Evolutionary conservation across 2,329 filamentous ascomycete species (phyloP).

Genomic region (Fusarium sulawesiense): DNA sequence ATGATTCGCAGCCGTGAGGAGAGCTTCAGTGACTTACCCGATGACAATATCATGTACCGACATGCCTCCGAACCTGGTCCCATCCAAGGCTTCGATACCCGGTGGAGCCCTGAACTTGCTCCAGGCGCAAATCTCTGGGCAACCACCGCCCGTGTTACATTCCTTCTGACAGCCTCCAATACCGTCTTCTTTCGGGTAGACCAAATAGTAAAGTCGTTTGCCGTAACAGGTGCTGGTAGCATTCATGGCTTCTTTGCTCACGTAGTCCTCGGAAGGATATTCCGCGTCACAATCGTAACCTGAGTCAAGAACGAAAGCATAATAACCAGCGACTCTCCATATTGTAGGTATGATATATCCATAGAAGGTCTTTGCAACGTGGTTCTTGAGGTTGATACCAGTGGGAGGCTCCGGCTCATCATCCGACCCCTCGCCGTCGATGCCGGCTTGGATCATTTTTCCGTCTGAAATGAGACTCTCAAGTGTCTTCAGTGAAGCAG

Average conservation of each 20-base stretch:
- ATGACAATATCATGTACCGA: background rate
- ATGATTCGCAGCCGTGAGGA: too few species aligned
- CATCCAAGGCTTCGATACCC: background rate
- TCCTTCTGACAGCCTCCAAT: too few species aligned
- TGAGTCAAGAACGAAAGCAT: background rate
- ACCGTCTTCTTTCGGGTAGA: background rate
- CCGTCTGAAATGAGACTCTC: too few species aligned
- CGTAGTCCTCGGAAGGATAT: background rate
- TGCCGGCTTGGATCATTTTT: too few species aligned
- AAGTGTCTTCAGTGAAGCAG: too few species aligned
- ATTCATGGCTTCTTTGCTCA: background rate
- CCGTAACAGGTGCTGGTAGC: background rate
- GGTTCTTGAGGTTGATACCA: too few species aligned
- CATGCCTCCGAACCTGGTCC: background rate
- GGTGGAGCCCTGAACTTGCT: background rate
- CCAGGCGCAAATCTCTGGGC: too few species aligned
- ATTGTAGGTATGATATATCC: background rate
- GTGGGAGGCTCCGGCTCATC: too few species aligned
- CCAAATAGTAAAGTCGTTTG: background rate
- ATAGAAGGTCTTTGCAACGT: background rate
- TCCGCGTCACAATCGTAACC: background rate
- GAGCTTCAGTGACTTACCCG: background rate
- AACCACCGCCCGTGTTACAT: too few species aligned
- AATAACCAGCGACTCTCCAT: background rate
- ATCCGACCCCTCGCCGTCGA: too few species aligned